Percentiles rank a stretch among this genome's conserved stretches.
phyloP scores from a whole-genome alignment of 257 asterid species.

The Sherardia arvensis region DNA sequence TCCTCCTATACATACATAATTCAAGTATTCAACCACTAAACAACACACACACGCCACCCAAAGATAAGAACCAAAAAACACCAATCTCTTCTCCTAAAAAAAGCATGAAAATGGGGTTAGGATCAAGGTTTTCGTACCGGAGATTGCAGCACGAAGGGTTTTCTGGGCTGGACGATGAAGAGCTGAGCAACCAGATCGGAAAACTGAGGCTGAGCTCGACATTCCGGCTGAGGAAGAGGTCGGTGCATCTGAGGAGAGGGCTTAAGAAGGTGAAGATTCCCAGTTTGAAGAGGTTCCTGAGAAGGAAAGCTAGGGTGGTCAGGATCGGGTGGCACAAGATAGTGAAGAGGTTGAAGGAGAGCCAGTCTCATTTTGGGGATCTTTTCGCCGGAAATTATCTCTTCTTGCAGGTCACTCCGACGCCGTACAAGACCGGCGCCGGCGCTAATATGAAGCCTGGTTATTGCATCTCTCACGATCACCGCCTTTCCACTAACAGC shows the following conservation, averaged over 20 bases:
- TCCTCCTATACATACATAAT: not conserved
- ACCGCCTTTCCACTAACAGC: not conserved
- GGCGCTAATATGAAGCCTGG: not conserved
- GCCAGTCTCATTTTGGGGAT: slow-evolving; percentile 65
- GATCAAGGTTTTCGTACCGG: slow-evolving; percentile 33
- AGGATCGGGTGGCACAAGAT: slow-evolving; percentile 42
- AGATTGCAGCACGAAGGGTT: slow-evolving; percentile 29
- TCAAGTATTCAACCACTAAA: not conserved
- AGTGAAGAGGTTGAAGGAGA: slow-evolving; percentile 58
- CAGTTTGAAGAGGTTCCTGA: slow-evolving; percentile 29
- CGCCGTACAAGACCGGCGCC: slow-evolving; percentile 32
- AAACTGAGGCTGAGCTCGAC: slow-evolving; percentile 18
- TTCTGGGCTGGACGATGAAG: slow-evolving; percentile 28
- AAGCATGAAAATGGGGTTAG: not conserved
- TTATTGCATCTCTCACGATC: not conserved
- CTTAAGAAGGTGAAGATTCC: slow-evolving; percentile 49
- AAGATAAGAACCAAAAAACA: not conserved
- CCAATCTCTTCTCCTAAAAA: not conserved
- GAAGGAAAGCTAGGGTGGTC: slow-evolving; percentile 34
- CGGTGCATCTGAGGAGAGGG: slow-evolving; percentile 28
- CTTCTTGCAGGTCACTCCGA: slow-evolving; percentile 77
- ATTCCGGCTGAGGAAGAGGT: slow-evolving; percentile 18
- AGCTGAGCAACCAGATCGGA: slow-evolving; percentile 14
- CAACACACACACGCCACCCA: not conserved
- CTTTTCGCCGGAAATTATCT: slow-evolving; percentile 84